Evolutionary conservation across 805 yeast genomes (phyloP).

Genomic region (Metschnikowia lachancei): DNA sequence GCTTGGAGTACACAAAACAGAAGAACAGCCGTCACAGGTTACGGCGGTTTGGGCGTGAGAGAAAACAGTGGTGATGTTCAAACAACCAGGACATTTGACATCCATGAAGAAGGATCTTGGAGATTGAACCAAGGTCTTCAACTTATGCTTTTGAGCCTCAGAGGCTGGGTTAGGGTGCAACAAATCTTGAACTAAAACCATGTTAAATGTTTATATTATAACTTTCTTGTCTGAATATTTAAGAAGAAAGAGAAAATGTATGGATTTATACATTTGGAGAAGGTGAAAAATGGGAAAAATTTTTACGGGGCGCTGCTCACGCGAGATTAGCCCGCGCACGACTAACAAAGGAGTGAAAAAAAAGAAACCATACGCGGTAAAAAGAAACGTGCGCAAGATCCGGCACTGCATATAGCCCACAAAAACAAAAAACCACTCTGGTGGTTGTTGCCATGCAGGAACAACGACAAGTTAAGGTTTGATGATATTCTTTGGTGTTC

Average conservation of each 20-base stretch:
- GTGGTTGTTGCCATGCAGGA: no score
- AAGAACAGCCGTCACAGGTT: conserved; percentile 97
- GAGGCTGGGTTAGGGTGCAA: conserved; percentile 95
- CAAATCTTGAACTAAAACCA: conserved; percentile 98
- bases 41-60: conserved; percentile 99
- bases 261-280: conserved; percentile 3
- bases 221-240: neutral
- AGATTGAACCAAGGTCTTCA: conserved; percentile 93
- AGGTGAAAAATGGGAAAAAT: conserved; percentile 9
- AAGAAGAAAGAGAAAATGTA: conserved; percentile 1
- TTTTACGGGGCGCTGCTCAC: conserved; percentile 10
- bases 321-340: conserved; percentile 16
- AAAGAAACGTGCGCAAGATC: neutral
- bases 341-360: neutral
- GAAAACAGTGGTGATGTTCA: conserved; percentile 98
- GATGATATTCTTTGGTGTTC: no score
- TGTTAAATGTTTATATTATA: conserved; percentile 2
- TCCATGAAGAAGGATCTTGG: conserved; percentile 99
- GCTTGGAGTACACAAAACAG: conserved; percentile 97
- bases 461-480: no score
- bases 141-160: conserved; percentile 96
- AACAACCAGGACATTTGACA: conserved; percentile 99
- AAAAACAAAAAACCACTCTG: no score
- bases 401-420: no score
- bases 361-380: neutral